Evolutionary conservation across 169 alveolate species (phyloP).

Genomic region (Plasmodium chabaudi): DNA sequence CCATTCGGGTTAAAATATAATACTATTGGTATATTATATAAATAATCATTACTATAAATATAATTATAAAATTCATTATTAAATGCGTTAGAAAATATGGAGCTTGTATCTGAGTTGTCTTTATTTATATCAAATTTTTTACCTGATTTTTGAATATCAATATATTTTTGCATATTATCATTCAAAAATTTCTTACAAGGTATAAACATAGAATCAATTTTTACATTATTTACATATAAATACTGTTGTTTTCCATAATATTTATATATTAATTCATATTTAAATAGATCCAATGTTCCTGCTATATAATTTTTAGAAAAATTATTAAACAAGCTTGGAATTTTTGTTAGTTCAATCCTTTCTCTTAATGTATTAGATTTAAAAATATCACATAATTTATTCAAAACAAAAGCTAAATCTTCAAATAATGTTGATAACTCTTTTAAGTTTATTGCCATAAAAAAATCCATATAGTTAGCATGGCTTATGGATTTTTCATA

Average conservation of each 20-base stretch:
- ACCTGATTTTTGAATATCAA: conserved; percentile 6
- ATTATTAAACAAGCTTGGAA: not conserved
- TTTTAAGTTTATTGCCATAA: conserved; percentile 10
- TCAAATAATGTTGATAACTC: conserved; percentile 19
- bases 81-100: conserved; percentile 52
- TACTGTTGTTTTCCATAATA: conserved; percentile 70
- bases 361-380: conserved; percentile 33
- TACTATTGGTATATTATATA: conserved; percentile 51
- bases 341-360: conserved; percentile 11
- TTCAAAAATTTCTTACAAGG: conserved; percentile 62
- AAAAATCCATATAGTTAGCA: conserved; percentile 51
- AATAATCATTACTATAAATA: conserved; percentile 61
- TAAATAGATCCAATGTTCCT: conserved; percentile 68
- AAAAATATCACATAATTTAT: conserved; percentile 41
- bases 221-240: conserved; percentile 15
- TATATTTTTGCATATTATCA: conserved; percentile 52
- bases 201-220: conserved; percentile 74
- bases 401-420: conserved; percentile 21
- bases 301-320: conserved; percentile 50
- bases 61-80: conserved; percentile 70
- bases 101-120: not conserved
- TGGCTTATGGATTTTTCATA: conserved; percentile 70
- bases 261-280: conserved; percentile 63
- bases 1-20: conserved; percentile 72
- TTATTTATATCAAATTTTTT: not conserved